phyloP scores from a whole-genome alignment of 2,329 filamentous ascomycete genomes.

The Phialemoniopsis sp. region DNA sequence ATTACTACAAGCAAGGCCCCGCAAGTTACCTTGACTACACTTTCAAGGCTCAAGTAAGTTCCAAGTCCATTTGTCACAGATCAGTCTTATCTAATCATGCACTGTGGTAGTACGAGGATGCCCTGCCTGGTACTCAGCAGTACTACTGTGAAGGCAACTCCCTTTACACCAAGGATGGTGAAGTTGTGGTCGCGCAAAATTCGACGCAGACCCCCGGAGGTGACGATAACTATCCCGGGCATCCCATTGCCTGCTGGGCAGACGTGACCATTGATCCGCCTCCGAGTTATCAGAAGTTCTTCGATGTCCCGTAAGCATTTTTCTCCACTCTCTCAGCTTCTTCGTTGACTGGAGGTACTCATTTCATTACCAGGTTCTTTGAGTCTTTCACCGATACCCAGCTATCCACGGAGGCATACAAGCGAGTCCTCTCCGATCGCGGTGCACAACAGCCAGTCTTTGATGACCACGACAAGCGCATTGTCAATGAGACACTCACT shows the following conservation, averaged over 20 bases:
- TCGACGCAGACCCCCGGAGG: constrained; percentile 17
- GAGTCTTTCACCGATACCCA: constrained; percentile 21
- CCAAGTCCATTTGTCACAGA: no score
- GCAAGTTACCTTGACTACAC: constrained; percentile 19
- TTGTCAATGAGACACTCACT: constrained; percentile 21
- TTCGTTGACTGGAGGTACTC: no score
- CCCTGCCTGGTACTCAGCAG: constrained; percentile 22
- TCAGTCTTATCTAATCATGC: no score
- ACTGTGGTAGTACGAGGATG: constrained; percentile 21
- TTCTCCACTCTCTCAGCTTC: no score
- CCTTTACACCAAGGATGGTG: constrained; percentile 18
- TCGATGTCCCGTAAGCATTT: constrained; percentile 11
- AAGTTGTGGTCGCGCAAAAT: constrained; percentile 18
- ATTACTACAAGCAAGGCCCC: constrained; percentile 25
- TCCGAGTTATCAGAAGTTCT: constrained; percentile 23
- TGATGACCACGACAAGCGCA: constrained; percentile 25
- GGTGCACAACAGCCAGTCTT: constrained; percentile 21
- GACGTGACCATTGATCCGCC: constrained; percentile 19
- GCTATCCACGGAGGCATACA: constrained; percentile 24
- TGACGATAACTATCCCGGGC: constrained; percentile 14
- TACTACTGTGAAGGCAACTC: constrained; percentile 27
- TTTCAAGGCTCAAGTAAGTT: constrained; percentile 16
- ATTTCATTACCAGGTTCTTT: no score
- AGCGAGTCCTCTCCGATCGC: constrained; percentile 24
- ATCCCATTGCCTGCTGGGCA: constrained; percentile 23